Evolutionary conservation across 2,329 filamentous ascomycete genomes (phyloP), one percentile per base, ranked within the genome.

Genomic region (Pseudogymnoascus sp.): DNA sequence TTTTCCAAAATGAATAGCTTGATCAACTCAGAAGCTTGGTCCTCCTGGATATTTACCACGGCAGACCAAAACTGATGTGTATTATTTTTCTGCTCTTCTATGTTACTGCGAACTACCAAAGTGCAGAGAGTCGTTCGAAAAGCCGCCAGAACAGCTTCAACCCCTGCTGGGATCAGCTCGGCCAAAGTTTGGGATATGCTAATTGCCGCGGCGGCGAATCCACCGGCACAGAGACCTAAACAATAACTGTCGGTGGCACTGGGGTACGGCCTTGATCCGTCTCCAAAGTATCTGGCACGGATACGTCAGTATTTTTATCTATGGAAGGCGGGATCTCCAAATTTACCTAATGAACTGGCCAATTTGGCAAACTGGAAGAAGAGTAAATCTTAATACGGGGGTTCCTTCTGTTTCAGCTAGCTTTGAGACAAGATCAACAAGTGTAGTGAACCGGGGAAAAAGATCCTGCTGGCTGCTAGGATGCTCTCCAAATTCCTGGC

Each of bases 201-300:
- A 22, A 70, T 62, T 3, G 68, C 68, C 1, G 67, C 68, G 4
- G 69, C 68, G 16, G 70, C 65, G 30, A 71, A 57, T 2, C 65
- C 62, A 28, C 70, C 70, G 1, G 67, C 70, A 60, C 69, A 70
- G n/a, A 70, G 59, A 32, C 69, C 69, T 9, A 54, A 18, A 32
- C 30, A 54, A n/a, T 54, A 54, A 28, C 47, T 54, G 5, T 54
- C 47, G 9, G n/a, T 34, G 28, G 47, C 47, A 32, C 47, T 54
- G 16, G 47, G 47, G 11, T 54, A 54, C 28, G 16, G 25, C 47
- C 47, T 18, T 54, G 47, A 34, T 5, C 47, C 47, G 6, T 34
- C 47, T 2, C 47, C 47, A 54, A 32, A 54, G 28, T 54, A 54
- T 32, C 47, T 54, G 6, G 5, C 2, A 32, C 9, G 2, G 47